These are phyloP conservation scores for Metschnikowia drakensbergensis DNA, from an alignment of 805 yeast species.

Conservation along the genomic window DNA sequence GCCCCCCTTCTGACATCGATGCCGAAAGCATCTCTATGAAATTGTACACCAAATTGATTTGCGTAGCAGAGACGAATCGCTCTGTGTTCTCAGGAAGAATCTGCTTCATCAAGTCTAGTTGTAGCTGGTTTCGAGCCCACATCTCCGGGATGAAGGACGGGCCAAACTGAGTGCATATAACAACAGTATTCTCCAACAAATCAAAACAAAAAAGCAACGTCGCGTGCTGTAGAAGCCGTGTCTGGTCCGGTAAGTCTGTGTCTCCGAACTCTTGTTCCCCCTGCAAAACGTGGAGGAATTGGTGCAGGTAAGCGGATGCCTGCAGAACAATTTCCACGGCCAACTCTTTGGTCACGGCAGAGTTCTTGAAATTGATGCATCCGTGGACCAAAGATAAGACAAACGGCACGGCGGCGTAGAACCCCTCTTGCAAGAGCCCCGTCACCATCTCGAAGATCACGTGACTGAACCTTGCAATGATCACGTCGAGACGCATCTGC, in stretches of 20 bases:
- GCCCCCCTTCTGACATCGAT: conserved; percentile 27
- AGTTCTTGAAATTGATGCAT: conserved; percentile 55
- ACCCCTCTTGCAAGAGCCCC: conserved; percentile 21
- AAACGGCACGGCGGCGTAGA: conserved; percentile 52
- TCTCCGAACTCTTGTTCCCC: conserved; percentile 14
- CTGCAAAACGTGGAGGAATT: conserved; percentile 23
- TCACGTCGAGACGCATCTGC: conserved; percentile 46
- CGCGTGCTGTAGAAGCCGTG: conserved; percentile 47
- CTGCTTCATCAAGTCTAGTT: conserved; percentile 31
- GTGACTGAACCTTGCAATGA: conserved; percentile 39
- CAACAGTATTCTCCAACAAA: conserved; percentile 46
- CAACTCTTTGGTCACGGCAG: conserved; percentile 47
- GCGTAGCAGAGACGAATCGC: conserved; percentile 33
- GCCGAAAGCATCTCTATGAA: conserved; percentile 50
- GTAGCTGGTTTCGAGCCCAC: conserved; percentile 28
- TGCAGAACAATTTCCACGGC: conserved; percentile 17
- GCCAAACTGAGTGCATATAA: conserved; percentile 25
- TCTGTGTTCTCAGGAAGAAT: conserved; percentile 50
- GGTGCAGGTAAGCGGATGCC: conserved; percentile 18
- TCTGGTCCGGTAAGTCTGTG: conserved; percentile 27
- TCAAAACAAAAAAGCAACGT: conserved; percentile 52
- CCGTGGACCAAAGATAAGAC: conserved; percentile 55
- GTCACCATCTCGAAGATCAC: conserved; percentile 24
- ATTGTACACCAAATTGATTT: conserved; percentile 49
- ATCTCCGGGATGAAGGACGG: conserved; percentile 15